These are phyloP conservation scores for Paramyrothecium sp. DNA, from an alignment of 2,329 filamentous ascomycete species.

Conservation along the genomic window DNA sequence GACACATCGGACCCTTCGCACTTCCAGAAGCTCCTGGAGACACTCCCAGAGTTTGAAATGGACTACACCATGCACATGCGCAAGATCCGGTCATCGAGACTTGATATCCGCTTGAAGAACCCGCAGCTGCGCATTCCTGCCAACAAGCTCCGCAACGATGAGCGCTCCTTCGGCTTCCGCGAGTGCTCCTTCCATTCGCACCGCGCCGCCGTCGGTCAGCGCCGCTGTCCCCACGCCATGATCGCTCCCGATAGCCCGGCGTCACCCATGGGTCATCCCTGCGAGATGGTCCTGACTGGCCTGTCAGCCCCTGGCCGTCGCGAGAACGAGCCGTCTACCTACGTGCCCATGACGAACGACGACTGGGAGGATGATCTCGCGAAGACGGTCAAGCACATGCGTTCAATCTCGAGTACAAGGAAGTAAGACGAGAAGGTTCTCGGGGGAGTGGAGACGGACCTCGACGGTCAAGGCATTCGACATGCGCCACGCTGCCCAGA, in stretches of 20 bases:
- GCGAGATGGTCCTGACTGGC: neutral
- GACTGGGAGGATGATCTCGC: constrained; percentile 25
- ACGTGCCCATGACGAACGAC: neutral
- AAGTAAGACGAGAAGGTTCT: neutral
- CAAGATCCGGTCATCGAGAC: constrained; percentile 49
- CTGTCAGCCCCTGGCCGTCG: neutral
- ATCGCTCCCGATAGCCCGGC: neutral
- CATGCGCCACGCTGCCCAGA: neutral
- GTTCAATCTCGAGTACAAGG: constrained; percentile 27
- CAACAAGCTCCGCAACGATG: constrained; percentile 54
- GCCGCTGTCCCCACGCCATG: constrained; percentile 46
- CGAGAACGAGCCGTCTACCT: neutral
- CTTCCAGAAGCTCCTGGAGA: constrained; percentile 41
- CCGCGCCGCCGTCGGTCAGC: constrained; percentile 51
- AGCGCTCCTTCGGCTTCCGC: constrained; percentile 59
- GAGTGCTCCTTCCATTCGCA: constrained; percentile 62
- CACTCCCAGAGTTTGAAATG: constrained; percentile 42
- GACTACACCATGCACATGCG: constrained; percentile 52
- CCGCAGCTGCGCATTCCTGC: constrained; percentile 57
- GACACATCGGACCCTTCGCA: constrained; percentile 27
- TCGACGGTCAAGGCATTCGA: neutral
- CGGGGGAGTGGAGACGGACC: neutral
- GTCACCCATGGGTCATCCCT: constrained; percentile 11
- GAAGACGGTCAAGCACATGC: constrained; percentile 26
- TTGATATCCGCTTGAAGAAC: constrained; percentile 57